Percentiles rank a stretch among this genome's conserved stretches.
Conservation (phyloP, 306 rosid genomes). For the Hippophae rhamnoides region DNA sequence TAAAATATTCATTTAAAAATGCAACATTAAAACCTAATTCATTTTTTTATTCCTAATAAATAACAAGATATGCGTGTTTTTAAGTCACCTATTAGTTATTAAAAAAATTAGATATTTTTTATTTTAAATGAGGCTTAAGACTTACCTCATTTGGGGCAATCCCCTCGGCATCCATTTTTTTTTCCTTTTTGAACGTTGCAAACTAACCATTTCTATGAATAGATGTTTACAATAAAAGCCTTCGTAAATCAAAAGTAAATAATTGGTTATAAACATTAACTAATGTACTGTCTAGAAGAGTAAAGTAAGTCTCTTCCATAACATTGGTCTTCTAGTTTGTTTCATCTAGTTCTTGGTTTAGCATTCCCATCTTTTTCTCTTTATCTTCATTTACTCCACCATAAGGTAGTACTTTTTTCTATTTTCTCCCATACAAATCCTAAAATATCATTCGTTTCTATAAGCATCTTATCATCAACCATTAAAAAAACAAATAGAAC, state of each 20-base stretch:
- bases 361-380: slow-evolving; percentile 17
- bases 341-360: slow-evolving; percentile 26
- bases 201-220: slow-evolving; percentile 21
- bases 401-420: slow-evolving; percentile 11
- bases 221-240: slow-evolving; percentile 18
- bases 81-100: no score
- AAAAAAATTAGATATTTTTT: no score
- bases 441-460: slow-evolving; percentile 16
- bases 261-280: slow-evolving; percentile 16
- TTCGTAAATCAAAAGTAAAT: slow-evolving; percentile 30
- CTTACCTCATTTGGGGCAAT: no score
- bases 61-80: no score
- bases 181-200: accelerated
- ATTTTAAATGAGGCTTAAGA: no score
- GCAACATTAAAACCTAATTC: no score
- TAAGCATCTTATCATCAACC: no score
- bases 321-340: slow-evolving; percentile 11
- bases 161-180: no score
- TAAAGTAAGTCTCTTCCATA: slow-evolving; percentile 19
- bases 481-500: no score
- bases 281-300: slow-evolving; percentile 19
- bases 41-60: no score
- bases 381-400: slow-evolving; percentile 16
- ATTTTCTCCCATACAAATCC: slow-evolving; percentile 31
- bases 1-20: no score